These are phyloP conservation scores for Eruca vesicaria DNA, from an alignment of 441 rosid species.

Conservation along the genomic window DNA sequence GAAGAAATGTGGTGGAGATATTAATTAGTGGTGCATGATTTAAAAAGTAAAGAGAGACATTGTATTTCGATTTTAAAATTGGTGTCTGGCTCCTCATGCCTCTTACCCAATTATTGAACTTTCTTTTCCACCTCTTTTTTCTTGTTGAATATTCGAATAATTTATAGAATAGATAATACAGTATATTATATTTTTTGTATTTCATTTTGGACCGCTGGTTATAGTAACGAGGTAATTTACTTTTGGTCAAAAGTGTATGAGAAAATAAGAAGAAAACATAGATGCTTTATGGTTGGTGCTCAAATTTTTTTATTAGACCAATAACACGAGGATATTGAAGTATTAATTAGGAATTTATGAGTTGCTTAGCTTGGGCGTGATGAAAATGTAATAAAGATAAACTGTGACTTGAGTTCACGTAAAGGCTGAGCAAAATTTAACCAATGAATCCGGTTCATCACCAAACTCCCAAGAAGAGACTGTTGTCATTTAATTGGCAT, in stretches of 20 bases:
- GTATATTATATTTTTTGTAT: too few species aligned
- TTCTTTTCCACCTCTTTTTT: constrained; percentile 21
- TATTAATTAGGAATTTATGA: constrained; percentile 9
- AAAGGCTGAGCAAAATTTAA: constrained; percentile 15
- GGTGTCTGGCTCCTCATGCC: constrained; percentile 30
- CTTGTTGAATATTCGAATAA: constrained; percentile 3
- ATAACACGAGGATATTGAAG: neutral
- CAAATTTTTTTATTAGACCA: neutral
- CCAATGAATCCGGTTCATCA: neutral
- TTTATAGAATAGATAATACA: too few species aligned
- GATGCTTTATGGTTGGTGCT: constrained; percentile 14
- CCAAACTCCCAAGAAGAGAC: neutral
- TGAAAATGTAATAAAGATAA: constrained; percentile 20
- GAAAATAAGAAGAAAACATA: neutral
- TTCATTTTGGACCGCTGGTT: neutral
- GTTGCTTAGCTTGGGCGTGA: constrained; percentile 35
- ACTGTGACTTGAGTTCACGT: constrained; percentile 30
- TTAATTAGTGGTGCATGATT: neutral
- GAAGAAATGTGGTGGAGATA: constrained; percentile 23
- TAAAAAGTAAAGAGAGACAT: constrained; percentile 27
- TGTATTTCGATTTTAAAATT: neutral
- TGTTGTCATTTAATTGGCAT: constrained; percentile 13
- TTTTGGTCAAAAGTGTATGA: neutral
- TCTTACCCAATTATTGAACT: constrained; percentile 33
- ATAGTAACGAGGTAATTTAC: neutral